Evolutionary conservation across 495 filamentous ascomycete species (phyloP).

Genomic region (Penicillium crystallinum): DNA sequence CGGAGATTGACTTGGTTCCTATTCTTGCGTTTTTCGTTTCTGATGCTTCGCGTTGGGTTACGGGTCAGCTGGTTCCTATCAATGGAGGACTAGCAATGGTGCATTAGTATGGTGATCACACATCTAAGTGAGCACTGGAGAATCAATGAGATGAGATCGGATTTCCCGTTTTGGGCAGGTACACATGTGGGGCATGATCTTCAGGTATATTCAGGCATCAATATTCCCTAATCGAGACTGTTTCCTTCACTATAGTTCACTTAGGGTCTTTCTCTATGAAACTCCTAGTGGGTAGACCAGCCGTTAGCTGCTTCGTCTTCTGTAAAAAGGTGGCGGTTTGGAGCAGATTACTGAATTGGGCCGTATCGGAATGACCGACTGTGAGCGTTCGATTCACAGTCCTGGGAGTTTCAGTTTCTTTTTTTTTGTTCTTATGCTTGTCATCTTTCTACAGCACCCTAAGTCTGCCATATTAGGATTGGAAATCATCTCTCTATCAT

Average conservation of each 20-base stretch:
- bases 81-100: background rate
- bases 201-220: background rate
- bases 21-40: background rate
- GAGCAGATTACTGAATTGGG: background rate
- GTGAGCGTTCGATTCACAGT: background rate
- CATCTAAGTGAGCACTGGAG: background rate
- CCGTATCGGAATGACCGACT: background rate
- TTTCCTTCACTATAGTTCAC: background rate
- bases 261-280: background rate
- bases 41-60: background rate
- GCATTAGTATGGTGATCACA: background rate
- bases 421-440: background rate
- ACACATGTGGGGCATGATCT: background rate
- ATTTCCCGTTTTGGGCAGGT: no score
- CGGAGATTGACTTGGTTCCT: background rate
- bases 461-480: no score
- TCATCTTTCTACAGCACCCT: no score
- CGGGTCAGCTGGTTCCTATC: background rate
- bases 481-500: no score
- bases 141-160: background rate
- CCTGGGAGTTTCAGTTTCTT: background rate
- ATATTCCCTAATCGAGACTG: background rate
- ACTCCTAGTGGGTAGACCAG: background rate
- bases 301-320: background rate
- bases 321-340: background rate